Evolutionary conservation across 2,329 filamentous ascomycete genomes (phyloP), one percentile per base, ranked within the genome.

Genomic region (Rugonectria rugulosa): DNA sequence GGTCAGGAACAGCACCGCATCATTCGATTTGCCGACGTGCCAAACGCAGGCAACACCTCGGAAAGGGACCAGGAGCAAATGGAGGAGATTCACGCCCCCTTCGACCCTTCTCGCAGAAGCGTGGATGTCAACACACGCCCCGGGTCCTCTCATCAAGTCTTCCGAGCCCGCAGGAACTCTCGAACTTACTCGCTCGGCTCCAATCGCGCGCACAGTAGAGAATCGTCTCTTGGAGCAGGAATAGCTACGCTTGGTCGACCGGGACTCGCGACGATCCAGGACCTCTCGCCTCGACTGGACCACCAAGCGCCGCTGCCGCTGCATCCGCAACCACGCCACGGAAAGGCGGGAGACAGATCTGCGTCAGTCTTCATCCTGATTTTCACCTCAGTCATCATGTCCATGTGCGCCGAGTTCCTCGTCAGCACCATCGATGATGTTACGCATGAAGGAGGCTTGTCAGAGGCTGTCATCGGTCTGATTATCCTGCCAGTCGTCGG

Each of bases 401-500:
- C 84, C 3, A 67, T 85, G 34, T 86, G 82, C 58, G 84, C 85
- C 49, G 84, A 87, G 61, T 85, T 86, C 56, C 80, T 88, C 62
- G 84, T 87, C 36, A 79, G 77, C 52, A 81, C 80, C 40, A 87
- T 88, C 57, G 78, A 83, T 64, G 79, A 79, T 24, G 77, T 88
- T 1, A 81, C 84, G 0, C 70, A 70, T n/a, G 69, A 72, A 34
- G 71, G 71, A 2, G 77, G 77, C 3, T 69, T 88, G 3, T 83
- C 81, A 10, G 81, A 86, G 64, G 77, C 81, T 0, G 81, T 88
- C 47, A 82, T 88, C 41, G 85, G 85, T 31, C 74, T 88, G 11
- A 85, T 88, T 37, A 79, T 88, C 53, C 73, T 88, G 10, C 85
- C 85, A 0, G 81, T 87, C 32, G 81, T 86, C 1, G 84, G 85